phyloP scores from a whole-genome alignment of 2,329 filamentous ascomycete species.

The Colletotrichum sidae region DNA sequence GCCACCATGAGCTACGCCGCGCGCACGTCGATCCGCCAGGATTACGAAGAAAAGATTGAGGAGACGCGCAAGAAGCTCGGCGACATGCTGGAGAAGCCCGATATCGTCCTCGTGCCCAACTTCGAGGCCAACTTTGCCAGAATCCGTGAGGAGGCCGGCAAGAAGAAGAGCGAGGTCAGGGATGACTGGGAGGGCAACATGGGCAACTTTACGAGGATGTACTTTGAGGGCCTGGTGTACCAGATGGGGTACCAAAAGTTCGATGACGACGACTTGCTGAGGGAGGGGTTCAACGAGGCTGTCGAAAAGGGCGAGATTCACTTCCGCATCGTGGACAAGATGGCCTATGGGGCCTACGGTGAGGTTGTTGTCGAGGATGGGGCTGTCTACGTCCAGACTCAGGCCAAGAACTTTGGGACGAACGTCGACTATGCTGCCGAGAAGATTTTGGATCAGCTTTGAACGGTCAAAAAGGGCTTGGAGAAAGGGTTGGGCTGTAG shows the following conservation, averaged over 20 bases:
- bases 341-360: slow-evolving; percentile 54
- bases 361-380: slow-evolving; percentile 62
- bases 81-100: slow-evolving; percentile 48
- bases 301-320: slow-evolving; percentile 55
- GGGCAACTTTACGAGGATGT: slow-evolving; percentile 52
- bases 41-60: slow-evolving; percentile 58
- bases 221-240: slow-evolving; percentile 58
- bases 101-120: slow-evolving; percentile 60
- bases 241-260: slow-evolving; percentile 59
- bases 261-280: slow-evolving; percentile 59
- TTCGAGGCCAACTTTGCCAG: slow-evolving; percentile 57
- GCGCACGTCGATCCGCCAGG: slow-evolving; percentile 54
- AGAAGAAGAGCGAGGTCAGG: slow-evolving; percentile 44
- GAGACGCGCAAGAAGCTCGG: slow-evolving; percentile 52
- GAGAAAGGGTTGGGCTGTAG: too few species aligned
- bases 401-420: slow-evolving; percentile 48
- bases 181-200: slow-evolving; percentile 58
- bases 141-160: slow-evolving; percentile 49
- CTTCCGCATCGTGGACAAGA: slow-evolving; percentile 60
- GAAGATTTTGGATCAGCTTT: slow-evolving; percentile 51
- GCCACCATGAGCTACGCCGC: slow-evolving; percentile 54
- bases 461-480: slow-evolving; percentile 5
- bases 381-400: slow-evolving; percentile 58
- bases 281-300: slow-evolving; percentile 60
- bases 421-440: slow-evolving; percentile 50